A percentile compares a stretch with the other conserved stretches of the same genome.
Conservation (phyloP, 106 monocot genomes). For the Alisma plantagoaquatica region DNA sequence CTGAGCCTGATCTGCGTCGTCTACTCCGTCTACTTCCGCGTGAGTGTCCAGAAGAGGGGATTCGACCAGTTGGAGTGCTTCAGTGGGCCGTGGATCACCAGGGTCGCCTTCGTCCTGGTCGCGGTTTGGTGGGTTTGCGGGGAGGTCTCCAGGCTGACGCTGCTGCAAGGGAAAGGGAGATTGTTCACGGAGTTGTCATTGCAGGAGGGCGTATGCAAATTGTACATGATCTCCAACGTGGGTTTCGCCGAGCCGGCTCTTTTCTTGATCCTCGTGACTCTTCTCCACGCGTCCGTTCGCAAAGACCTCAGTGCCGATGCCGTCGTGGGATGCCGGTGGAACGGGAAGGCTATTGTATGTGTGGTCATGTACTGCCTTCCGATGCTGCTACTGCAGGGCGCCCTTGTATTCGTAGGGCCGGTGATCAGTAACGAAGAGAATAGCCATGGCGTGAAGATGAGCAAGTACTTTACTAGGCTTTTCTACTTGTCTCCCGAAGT, state of each 20-base stretch:
- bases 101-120: constrained; percentile 36
- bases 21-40: constrained; percentile 36
- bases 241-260: constrained; percentile 71
- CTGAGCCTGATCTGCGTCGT: constrained; percentile 46
- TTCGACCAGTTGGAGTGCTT: constrained; percentile 40
- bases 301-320: too few species aligned
- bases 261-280: constrained; percentile 41
- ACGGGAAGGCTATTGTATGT: constrained; percentile 23
- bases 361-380: constrained; percentile 40
- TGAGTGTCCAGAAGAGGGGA: constrained; percentile 26
- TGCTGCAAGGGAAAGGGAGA: constrained; percentile 28
- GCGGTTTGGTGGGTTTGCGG: constrained; percentile 54
- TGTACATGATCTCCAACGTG: constrained; percentile 57
- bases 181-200: constrained; percentile 27
- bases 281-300: constrained; percentile 55
- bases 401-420: constrained; percentile 40
- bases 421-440: constrained; percentile 16
- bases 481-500: too few species aligned
- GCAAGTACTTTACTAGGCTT: constrained; percentile 21
- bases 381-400: constrained; percentile 30
- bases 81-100: constrained; percentile 49
- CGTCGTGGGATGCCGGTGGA: constrained; percentile 52
- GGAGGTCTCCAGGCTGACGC: constrained; percentile 37
- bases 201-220: constrained; percentile 48
- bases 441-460: constrained; percentile 10